phyloP scores from a whole-genome alignment of 192 early-diverging fungal species.

The Thamnidium elegans region DNA sequence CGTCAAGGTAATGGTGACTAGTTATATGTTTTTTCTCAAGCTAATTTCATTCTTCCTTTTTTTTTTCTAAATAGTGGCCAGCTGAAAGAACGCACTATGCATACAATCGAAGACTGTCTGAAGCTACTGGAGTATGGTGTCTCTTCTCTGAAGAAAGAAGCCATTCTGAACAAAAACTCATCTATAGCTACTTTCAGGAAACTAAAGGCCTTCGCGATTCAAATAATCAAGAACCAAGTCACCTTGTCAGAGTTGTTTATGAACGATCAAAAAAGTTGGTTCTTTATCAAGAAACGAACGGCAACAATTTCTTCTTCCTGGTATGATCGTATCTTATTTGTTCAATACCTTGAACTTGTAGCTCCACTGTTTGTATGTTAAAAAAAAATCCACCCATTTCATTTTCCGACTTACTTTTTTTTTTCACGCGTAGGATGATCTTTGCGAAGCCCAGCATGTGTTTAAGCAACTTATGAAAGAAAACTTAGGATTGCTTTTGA shows the following conservation, averaged over 20 bases:
- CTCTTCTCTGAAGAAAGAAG: background rate
- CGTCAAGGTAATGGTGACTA: constrained; percentile 6
- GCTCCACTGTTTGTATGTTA: constrained; percentile 13
- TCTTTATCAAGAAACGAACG: constrained; percentile 4
- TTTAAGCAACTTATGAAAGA: constrained; percentile 5
- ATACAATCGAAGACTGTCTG: constrained; percentile 9
- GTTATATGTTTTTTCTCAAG: background rate
- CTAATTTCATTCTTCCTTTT: background rate
- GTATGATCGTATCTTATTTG: background rate
- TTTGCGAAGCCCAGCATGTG: background rate
- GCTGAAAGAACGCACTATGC: background rate
- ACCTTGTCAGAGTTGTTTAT: constrained; percentile 5
- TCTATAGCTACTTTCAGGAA: constrained; percentile 2
- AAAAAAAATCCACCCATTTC: constrained; percentile 2
- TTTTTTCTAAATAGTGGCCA: constrained; percentile 11
- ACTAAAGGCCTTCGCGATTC: constrained; percentile 1
- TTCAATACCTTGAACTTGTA: constrained; percentile 14
- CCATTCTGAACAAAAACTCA: background rate
- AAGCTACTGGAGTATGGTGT: constrained; percentile 11
- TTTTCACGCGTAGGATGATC: background rate
- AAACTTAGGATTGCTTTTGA: background rate
- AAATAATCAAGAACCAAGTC: no score
- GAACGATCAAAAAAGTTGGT: constrained; percentile 6
- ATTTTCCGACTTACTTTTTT: background rate
- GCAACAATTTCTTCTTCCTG: constrained; percentile 2